Evolutionary conservation across 805 yeast species (phyloP), one percentile per base, ranked within the genome.

Genomic region (Yamadazyma philogaea): DNA sequence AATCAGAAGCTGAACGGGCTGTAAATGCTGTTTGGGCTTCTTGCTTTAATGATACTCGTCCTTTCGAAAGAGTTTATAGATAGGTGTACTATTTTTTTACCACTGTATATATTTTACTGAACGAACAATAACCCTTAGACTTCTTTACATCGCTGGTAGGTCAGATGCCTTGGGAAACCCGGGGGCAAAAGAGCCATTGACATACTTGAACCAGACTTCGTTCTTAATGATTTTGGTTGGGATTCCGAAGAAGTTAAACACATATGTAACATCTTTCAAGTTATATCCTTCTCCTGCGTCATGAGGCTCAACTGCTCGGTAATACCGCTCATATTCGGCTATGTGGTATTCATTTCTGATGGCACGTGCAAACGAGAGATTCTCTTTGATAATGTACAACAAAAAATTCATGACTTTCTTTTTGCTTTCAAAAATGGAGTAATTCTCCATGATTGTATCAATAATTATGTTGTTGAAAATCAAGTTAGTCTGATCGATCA

Each of bases 1-100:
- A 74, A 44, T 82, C 80, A 34, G 84, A 84, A 47, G 99, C 99
- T 0, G 81, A 78, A 44, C 72, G 74, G 47, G 84, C 80, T 4
- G 96, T 93, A 3, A 80, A 85, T 48, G 84, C 85, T 51, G 98
- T 93, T 5, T 93, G 95, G 84, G 84, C 82, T 48, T 82, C 91
- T 36, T 93, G 99, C 60, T 93, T 89, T 60, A 83, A 82, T 55
- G 99, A 93, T 57, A 91, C 98, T 1, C 72, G 99, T 55, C 99
- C 99, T 1, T 93, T 88, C 63, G 98, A 93, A 54, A 82, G 87
- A 56, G 90, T 93, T 27, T 93, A 87, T 60, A 74, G 88, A 47
- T 84, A 34, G 18, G 15, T n/a, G 28, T n/a, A 24, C 12, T 24
- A 24, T 11, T 11, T 24, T 24, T 11, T 24, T 24, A 11, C 28